phyloP scores from a whole-genome alignment of 2,329 filamentous ascomycete genomes.

The Aspergillus sp. region DNA sequence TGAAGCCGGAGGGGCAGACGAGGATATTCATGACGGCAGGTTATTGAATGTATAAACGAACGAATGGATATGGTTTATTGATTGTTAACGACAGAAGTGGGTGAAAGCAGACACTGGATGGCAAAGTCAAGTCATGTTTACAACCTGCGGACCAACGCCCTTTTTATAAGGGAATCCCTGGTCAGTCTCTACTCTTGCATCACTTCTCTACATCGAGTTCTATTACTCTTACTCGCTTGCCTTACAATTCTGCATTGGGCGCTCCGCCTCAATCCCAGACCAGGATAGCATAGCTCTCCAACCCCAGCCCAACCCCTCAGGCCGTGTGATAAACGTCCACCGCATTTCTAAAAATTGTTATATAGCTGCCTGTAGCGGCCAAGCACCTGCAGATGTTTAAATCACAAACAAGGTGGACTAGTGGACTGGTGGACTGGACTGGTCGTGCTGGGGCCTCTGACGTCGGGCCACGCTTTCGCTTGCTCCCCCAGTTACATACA shows the following conservation, averaged over 20 bases:
- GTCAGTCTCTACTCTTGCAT: no score
- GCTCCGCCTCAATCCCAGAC: not conserved
- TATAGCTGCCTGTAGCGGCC: not conserved
- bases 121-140: no score
- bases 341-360: slow-evolving; percentile 6
- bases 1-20: slow-evolving; percentile 56
- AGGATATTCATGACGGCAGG: slow-evolving; percentile 36
- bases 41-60: not conserved
- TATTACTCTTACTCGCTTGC: not conserved
- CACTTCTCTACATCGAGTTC: no score
- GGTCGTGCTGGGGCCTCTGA: not conserved
- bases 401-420: not conserved
- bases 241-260: not conserved
- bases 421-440: not conserved
- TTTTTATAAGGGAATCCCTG: no score
- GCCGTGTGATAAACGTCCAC: not conserved
- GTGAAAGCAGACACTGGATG: no score
- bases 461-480: not conserved
- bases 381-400: not conserved
- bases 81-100: not conserved
- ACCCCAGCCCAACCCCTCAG: not conserved
- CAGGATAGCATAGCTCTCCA: not conserved
- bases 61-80: not conserved
- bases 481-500: no score
- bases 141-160: no score